phyloP scores from a whole-genome alignment of 202 grass and related monocot genomes.

The Eragrostis tef region DNA sequence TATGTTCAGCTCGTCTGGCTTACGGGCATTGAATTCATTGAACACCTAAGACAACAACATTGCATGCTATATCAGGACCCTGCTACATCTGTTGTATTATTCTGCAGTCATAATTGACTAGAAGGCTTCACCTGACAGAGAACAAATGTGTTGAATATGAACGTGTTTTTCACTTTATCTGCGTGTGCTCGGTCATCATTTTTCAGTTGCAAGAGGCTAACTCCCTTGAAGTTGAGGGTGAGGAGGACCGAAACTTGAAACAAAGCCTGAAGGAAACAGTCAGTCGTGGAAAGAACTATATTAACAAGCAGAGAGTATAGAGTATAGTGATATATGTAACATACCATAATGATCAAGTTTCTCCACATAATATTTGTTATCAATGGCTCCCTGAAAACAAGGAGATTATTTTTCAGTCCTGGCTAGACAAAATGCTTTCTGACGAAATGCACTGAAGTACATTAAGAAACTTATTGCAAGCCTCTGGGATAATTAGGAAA shows the following conservation, averaged over 20 bases:
- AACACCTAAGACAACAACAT: conserved; percentile 62
- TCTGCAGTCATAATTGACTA: conserved; percentile 3
- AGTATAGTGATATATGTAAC: conserved; percentile 15
- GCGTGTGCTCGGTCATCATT: conserved; percentile 66
- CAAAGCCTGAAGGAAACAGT: conserved; percentile 64
- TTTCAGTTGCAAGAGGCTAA: conserved; percentile 69
- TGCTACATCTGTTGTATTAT: background rate
- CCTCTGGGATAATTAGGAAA: background rate
- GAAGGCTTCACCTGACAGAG: conserved; percentile 84
- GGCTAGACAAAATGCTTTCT: conserved; percentile 17
- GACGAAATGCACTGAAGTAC: background rate
- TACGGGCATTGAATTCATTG: conserved; percentile 89
- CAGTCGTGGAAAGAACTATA: conserved; percentile 5
- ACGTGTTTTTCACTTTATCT: conserved; percentile 87
- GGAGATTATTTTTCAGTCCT: conserved; percentile 27
- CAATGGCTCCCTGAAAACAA: conserved; percentile 77
- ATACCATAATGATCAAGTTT: conserved; percentile 90
- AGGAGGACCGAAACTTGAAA: conserved; percentile 88
- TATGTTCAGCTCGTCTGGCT: conserved; percentile 86
- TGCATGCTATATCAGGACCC: background rate
- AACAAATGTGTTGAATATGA: conserved; percentile 98
- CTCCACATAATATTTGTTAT: conserved; percentile 99
- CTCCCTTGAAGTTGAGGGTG: conserved; percentile 77
- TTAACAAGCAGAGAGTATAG: background rate
- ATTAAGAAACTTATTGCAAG: background rate